A percentile compares a stretch with the other conserved stretches of the same genome.
Conservation (phyloP, 176 grass and related monocot genomes). For the Zizania latifolia region DNA sequence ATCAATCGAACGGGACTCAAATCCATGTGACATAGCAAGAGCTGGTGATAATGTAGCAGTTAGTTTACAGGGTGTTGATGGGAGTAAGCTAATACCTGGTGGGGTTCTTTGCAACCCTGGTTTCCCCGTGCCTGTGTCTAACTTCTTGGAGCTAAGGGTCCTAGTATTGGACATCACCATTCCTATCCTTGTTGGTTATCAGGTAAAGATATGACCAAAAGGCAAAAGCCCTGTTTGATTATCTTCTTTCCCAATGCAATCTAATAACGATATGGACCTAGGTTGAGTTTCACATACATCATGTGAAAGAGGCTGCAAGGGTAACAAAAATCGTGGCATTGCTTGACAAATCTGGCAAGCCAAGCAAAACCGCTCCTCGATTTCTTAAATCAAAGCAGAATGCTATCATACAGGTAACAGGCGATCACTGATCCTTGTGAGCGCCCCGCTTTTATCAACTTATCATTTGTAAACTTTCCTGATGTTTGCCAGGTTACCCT, state of each 20-base stretch:
- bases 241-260: not conserved
- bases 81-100: conserved; percentile 53
- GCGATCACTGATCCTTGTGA: not conserved
- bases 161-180: conserved; percentile 59
- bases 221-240: conserved; percentile 11
- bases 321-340: conserved; percentile 69
- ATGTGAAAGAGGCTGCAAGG: conserved; percentile 77
- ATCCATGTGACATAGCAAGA: conserved; percentile 57
- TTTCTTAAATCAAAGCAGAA: conserved; percentile 91
- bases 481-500: conserved; percentile 44
- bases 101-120: conserved; percentile 80
- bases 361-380: conserved; percentile 62
- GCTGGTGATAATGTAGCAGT: conserved; percentile 83
- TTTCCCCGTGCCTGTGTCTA: conserved; percentile 55
- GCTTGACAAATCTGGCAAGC: conserved; percentile 81
- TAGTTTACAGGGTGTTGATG: conserved; percentile 55
- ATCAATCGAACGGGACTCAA: conserved; percentile 73
- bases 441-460: not conserved
- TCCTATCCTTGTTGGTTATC: conserved; percentile 78
- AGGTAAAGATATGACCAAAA: conserved; percentile 46
- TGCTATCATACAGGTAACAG: conserved; percentile 70
- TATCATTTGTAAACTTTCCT: conserved; percentile 14
- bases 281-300: conserved; percentile 98
- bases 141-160: conserved; percentile 70
- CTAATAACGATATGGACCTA: conserved; percentile 20